Base-by-base conservation (phyloP, 1,139 yeast genomes). In the Kodamaea ohmeri region DNA sequence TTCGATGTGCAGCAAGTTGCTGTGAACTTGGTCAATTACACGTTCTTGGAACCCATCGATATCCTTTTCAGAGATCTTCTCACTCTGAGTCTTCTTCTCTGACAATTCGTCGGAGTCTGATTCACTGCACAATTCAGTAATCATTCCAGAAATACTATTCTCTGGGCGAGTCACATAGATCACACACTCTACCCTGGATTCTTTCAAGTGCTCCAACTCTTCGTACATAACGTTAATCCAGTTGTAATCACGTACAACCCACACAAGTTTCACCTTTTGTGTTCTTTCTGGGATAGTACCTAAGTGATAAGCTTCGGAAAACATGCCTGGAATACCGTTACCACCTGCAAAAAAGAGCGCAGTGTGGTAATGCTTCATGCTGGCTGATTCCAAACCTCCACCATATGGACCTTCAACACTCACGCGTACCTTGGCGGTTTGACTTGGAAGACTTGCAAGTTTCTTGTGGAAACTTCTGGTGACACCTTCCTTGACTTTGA, bases 141-240 rank as follows among this genome's bases (percentile, higher is more conserved):
- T 16, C 7, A 21, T 17, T 13, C 39, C 37, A 4, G 32, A 20
- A 13, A 30, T 26, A 3, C 19, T 21, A 4, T 13, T 17, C 9
- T 47, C 46, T 3, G 75, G 75, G 37, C 64, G 52, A 9, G 81
- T 73, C 13, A 78, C 55, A 42, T 64, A 75, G 1, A 79, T 53
- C 2, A 60, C 58, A 3, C 56, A 63, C 25, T 59, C 63, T 32
- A 71, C 60, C 3, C 48, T 49, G 0, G 66, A 51, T 17, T 53
- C 44, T 34, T 52, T 51, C 40, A 78, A 53, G 5, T 56, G 51
- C 18, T 55, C 41, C 16, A 80, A 56, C 47, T 80, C 83, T 20
- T 70, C 65, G 36, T 58, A 57, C 53, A 79, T 78, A 80, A 81
- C 77, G n/a, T 53, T 49, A 25, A 78, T 50, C 0, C 75, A 59